phyloP scores from a whole-genome alignment of 1,139 yeast species.

The Protomyces lactucae-debilis region DNA sequence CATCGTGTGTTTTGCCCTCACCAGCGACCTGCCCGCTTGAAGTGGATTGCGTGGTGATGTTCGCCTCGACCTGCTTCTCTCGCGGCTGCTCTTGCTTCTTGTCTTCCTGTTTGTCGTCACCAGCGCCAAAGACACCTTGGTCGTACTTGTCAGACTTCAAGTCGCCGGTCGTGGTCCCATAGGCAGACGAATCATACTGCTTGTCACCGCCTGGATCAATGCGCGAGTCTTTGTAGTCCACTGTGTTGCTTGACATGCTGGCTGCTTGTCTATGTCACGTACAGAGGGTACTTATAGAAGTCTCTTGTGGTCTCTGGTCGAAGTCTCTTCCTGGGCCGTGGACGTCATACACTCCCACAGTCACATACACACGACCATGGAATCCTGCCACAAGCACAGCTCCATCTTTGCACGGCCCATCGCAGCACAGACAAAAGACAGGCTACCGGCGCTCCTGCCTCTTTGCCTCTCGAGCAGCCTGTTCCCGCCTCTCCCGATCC shows the following conservation, averaged over 20 bases:
- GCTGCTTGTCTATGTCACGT: neutral
- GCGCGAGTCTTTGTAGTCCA: constrained; percentile 13
- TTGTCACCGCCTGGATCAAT: constrained; percentile 25
- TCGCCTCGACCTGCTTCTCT: neutral
- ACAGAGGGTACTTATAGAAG: no score
- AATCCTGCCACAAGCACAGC: neutral
- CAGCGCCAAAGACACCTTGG: constrained; percentile 11
- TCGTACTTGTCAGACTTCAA: neutral
- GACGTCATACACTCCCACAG: neutral
- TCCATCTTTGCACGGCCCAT: neutral
- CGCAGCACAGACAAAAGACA: no score
- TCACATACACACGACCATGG: neutral
- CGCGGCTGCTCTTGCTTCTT: neutral
- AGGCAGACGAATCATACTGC: constrained; percentile 12
- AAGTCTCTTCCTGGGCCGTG: neutral
- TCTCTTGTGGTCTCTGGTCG: neutral
- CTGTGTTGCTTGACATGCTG: constrained; percentile 8
- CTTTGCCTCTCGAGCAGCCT: neutral
- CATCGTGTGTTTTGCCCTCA: constrained; percentile 10
- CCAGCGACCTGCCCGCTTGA: neutral
- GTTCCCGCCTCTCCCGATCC: constrained; percentile 20
- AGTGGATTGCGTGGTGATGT: neutral
- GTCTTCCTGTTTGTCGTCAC: neutral
- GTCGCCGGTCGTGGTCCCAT: constrained; percentile 22
- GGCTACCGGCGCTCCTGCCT: neutral